A percentile compares a stretch with the other conserved stretches of the same genome.
Conservation (phyloP, 192 early-diverging fungal genomes). For the Mortierella hygrophila region DNA sequence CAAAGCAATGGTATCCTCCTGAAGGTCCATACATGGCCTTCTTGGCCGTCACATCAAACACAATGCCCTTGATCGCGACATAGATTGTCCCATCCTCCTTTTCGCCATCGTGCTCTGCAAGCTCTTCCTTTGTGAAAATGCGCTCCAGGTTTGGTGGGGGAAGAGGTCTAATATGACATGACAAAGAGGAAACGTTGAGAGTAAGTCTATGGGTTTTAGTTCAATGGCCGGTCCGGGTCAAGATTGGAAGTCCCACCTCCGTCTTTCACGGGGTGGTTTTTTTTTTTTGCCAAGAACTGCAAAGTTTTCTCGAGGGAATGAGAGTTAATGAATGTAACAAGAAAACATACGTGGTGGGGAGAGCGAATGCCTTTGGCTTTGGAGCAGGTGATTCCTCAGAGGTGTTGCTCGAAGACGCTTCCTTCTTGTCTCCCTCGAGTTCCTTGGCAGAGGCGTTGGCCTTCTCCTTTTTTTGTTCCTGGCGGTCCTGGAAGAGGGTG, state of each 20-base stretch:
- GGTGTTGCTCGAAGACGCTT: background rate
- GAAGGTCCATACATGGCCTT: conserved; percentile 75
- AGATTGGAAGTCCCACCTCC: too few species aligned
- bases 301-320: background rate
- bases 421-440: background rate
- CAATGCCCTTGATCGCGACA: conserved; percentile 85
- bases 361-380: conserved; percentile 52
- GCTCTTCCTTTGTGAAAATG: conserved; percentile 29
- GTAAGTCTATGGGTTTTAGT: background rate
- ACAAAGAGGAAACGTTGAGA: background rate
- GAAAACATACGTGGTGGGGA: conserved; percentile 38
- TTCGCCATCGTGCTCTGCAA: conserved; percentile 68
- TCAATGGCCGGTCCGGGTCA: background rate
- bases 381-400: conserved; percentile 17
- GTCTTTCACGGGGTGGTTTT: too few species aligned
- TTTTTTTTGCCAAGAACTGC: too few species aligned
- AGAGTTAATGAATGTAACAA: background rate
- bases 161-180: conserved; percentile 13
- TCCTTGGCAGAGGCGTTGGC: background rate
- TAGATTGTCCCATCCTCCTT: conserved; percentile 74
- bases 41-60: conserved; percentile 81
- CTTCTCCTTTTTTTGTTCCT: conserved; percentile 2
- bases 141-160: conserved; percentile 36
- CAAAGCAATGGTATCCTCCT: conserved; percentile 80
- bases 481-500: conserved; percentile 23